Percentiles rank a stretch among this genome's conserved stretches.
phyloP scores from a whole-genome alignment of 2,329 filamentous ascomycete species.

The Clarireedia sp. region DNA sequence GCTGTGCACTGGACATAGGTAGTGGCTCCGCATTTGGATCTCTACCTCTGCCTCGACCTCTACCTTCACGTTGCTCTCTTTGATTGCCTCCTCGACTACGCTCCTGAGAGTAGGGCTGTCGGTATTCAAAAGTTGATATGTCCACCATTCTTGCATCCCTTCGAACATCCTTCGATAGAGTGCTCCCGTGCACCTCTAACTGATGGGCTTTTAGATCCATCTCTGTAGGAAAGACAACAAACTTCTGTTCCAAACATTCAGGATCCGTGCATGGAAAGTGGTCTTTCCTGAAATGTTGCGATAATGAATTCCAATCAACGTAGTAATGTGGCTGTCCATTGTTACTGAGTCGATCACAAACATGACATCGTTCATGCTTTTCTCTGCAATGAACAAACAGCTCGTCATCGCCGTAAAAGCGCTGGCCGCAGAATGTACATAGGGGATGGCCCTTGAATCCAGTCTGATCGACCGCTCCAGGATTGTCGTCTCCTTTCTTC shows the following conservation, averaged over 20 bases:
- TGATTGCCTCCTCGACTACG: conserved; percentile 40
- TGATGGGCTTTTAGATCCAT: conserved; percentile 94
- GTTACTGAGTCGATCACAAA: conserved; percentile 61
- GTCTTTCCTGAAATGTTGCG: conserved; percentile 78
- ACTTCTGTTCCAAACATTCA: conserved; percentile 94
- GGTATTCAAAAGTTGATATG: conserved; percentile 76
- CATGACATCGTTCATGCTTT: conserved; percentile 89
- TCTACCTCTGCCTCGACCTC: conserved; percentile 56
- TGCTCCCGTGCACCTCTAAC: conserved; percentile 70
- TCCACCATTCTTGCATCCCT: conserved; percentile 81
- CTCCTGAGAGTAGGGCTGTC: conserved; percentile 60
- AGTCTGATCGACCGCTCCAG: conserved; percentile 83
- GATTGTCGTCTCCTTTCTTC: conserved; percentile 81
- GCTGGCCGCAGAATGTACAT: conserved; percentile 82
- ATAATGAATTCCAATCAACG: conserved; percentile 76
- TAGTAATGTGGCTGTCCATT: conserved; percentile 73
- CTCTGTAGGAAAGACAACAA: conserved; percentile 91
- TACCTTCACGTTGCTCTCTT: conserved; percentile 33
- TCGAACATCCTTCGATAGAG: conserved; percentile 73
- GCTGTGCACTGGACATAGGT: conserved; percentile 68
- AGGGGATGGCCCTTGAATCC: conserved; percentile 94
- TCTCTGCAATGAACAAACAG: conserved; percentile 88
- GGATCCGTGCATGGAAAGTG: conserved; percentile 79
- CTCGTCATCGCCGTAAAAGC: conserved; percentile 95
- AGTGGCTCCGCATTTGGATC: conserved; percentile 81